Base-by-base conservation (phyloP, 495 filamentous ascomycete genomes). In the Xylaria nigripes region DNA sequence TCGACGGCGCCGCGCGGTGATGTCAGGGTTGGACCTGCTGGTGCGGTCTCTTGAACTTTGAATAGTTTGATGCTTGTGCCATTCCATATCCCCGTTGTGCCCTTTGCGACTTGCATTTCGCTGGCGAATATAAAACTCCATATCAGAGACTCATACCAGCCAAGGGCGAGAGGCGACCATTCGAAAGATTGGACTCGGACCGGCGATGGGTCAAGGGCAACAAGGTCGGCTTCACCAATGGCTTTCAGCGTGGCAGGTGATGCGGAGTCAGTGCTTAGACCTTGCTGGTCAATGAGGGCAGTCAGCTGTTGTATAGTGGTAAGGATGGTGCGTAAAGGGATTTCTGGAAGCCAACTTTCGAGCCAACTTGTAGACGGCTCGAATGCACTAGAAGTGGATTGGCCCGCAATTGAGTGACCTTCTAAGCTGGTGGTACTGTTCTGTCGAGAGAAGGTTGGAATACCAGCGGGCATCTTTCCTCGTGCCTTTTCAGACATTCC, bases 401-500 rank as follows among this genome's bases (percentile, higher is more conserved):
- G 70, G 70, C 76, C 48, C 21, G 78, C 64, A 46, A 78, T 76
- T 48, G 81, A 76, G 62, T 87, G 76, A 68, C 84, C 86, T 48
- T 72, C 79, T 32, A 96, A 77, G 59, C 89, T 95, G 9, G 89
- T 87, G 45, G 84, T 90, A 68, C 89, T 95, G 62, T 91, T 93
- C 64, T 96, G 93, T 7, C 94, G 77, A 2, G 91, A 96, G 66
- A 98, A 96, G 15, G 80, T 80, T 9, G 79, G 77, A 36, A 87
- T 78, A 2, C 88, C 86, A 9, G 87, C 90, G n/a, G 94, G 94
- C 81, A 93, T 89, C 67, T 99, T 99, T 7, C 93, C 93, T 45
- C 93, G 76, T 23, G 93, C 94, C 64, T 97, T 99, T 68, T 99
- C 93, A 9, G 92, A 95, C 90, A 97, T 99, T 45, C 90, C 92